Evolutionary conservation across 306 rosid genomes (phyloP), one percentile per base, ranked within the genome.

Genomic region (Parietaria judaica): DNA sequence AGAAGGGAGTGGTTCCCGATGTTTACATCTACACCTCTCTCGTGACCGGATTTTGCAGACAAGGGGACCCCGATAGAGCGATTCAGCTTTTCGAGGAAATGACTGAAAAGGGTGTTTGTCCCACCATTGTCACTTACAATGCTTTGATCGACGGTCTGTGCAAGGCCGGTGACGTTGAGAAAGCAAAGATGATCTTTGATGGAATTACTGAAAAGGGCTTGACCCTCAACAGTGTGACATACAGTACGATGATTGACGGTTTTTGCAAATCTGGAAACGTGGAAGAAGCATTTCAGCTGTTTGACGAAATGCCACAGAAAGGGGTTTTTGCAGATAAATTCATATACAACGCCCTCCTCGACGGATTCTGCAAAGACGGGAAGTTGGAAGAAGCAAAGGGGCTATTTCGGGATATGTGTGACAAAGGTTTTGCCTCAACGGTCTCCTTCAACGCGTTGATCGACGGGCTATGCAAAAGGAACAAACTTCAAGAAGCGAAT

Each of bases 21-120:
- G 82, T 68, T 52, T 70, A 64, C 63, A 74, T 70, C 16, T 80
- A 74, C 66, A 71, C 46, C 60, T 77, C 82, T 64, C 86, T 81
- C 52, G 53, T 77, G 14, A 51, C 63, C 15, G 80, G 80, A 15
- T 74, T 77, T 64, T 67, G 75, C 49, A 77, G 74, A 61, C 66
- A 61, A 52, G 82, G 80, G 49, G 69, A 77, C 51, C 43, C 62
- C 15, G 66, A 77, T 13, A 60, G 60, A 65, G 82, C 80, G 56
- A 67, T 72, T 50, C 64, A 68, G 16, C 73, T 77, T 62, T 50
- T 55, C 53, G 69, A 77, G 16, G 78, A 74, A 52, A 81, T 81
- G 86, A 23, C 54, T 49, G 46, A 12, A n/a, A 74, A 72, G 57
- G 78, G 75, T 6, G 51, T 68, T 11, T 31, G 56, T 47, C 86